A percentile compares a stretch with the other conserved stretches of the same genome.
Evolutionary conservation across 345 rosid genomes (phyloP).

Genomic region (Erodium maritimum): DNA sequence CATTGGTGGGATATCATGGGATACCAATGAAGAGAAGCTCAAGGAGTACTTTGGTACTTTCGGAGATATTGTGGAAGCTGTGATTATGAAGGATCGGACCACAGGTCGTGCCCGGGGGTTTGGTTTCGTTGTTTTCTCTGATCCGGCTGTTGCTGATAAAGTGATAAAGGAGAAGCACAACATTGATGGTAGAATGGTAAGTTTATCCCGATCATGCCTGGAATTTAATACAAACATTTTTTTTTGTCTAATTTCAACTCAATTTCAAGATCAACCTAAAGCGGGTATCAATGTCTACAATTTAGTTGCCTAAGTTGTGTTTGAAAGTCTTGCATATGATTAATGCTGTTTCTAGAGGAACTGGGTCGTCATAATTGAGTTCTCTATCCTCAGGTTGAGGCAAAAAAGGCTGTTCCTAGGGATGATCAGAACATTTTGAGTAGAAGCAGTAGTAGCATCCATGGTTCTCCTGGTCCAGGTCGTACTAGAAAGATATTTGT

Average conservation of each 20-base stretch:
- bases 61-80: slow-evolving; percentile 94
- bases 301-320: neutral
- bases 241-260: neutral
- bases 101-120: slow-evolving; percentile 99
- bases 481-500: slow-evolving; percentile 69
- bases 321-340: neutral
- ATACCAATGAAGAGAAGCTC: slow-evolving; percentile 86
- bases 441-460: slow-evolving; percentile 42
- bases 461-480: slow-evolving; percentile 60
- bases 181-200: slow-evolving; percentile 91
- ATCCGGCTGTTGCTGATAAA: slow-evolving; percentile 77
- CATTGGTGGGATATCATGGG: slow-evolving; percentile 99
- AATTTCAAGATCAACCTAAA: neutral
- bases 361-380: slow-evolving; percentile 7
- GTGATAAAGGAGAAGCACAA: slow-evolving; percentile 78
- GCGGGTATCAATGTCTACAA: too few species aligned
- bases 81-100: slow-evolving; percentile 94
- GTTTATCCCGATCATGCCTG: neutral
- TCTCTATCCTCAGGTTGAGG: slow-evolving; percentile 48
- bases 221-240: too few species aligned
- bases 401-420: slow-evolving; percentile 72
- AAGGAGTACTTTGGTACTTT: slow-evolving; percentile 77
- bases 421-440: slow-evolving; percentile 55
- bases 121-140: slow-evolving; percentile 89
- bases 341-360: neutral